phyloP scores from a whole-genome alignment of 768 basidiomycete genomes.

The Serpula lacrymans region DNA sequence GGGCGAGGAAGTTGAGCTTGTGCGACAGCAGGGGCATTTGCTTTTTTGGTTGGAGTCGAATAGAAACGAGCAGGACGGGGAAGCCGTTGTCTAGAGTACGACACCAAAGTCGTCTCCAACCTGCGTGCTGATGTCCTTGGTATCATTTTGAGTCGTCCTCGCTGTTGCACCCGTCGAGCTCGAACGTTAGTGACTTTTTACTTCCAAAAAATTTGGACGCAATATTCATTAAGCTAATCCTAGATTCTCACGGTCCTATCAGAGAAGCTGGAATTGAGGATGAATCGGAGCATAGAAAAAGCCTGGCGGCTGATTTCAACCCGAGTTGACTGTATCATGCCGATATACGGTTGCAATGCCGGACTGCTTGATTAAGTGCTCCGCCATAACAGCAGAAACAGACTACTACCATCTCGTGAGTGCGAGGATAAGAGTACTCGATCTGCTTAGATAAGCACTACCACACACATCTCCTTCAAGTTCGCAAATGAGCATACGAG shows the following conservation, averaged over 20 bases:
- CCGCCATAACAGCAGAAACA: too few species aligned
- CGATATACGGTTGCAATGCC: too few species aligned
- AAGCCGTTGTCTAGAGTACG: constrained; percentile 61
- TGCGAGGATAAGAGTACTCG: too few species aligned
- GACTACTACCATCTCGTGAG: too few species aligned
- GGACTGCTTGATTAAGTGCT: too few species aligned
- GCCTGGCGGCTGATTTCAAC: too few species aligned
- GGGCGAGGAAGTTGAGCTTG: constrained; percentile 32
- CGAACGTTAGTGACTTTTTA: background rate
- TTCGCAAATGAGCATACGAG: constrained; percentile 44
- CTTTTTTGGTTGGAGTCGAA: constrained; percentile 59
- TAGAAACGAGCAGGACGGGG: constrained; percentile 69
- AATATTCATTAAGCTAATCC: too few species aligned
- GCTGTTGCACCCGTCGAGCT: background rate
- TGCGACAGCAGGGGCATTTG: constrained; percentile 51
- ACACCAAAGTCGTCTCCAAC: constrained; percentile 44
- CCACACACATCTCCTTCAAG: too few species aligned
- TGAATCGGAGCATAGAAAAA: too few species aligned
- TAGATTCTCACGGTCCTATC: too few species aligned
- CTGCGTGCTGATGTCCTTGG: constrained; percentile 23
- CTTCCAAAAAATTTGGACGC: background rate
- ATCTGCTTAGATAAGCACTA: constrained; percentile 3
- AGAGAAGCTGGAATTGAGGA: too few species aligned
- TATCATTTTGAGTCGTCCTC: constrained; percentile 19
- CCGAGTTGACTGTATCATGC: too few species aligned